Evolutionary conservation across 192 early-diverging fungal species (phyloP).

Genomic region (Powellomyces hirtus): DNA sequence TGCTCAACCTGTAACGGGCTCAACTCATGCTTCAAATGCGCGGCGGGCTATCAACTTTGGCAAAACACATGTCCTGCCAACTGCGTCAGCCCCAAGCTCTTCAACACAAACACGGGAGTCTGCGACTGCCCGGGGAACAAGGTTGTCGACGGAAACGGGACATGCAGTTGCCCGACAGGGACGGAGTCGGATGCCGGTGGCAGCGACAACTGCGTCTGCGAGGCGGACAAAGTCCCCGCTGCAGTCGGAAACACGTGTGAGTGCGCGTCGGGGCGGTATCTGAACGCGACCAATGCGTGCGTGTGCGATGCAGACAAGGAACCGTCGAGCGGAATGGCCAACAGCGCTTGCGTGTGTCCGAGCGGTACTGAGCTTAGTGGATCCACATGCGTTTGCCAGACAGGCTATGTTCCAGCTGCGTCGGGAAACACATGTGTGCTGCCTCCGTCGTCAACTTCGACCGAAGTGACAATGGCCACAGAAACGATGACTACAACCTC

Average conservation of each 20-base stretch:
- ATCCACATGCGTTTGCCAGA: neutral
- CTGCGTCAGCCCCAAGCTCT: neutral
- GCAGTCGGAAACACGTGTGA: neutral
- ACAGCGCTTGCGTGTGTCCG: too few relatives aligned
- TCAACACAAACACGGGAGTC: neutral
- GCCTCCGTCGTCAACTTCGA: too few relatives aligned
- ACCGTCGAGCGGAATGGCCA: too few relatives aligned
- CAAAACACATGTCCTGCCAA: neutral
- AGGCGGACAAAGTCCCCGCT: neutral
- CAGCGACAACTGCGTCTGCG: neutral
- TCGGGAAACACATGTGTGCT: neutral
- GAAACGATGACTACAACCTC: neutral
- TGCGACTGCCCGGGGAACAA: neutral
- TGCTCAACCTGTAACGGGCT: conserved; percentile 17
- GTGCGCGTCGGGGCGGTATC: too few relatives aligned
- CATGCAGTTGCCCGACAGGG: neutral
- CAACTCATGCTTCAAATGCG: conserved; percentile 14
- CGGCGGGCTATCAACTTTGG: conserved; percentile 1
- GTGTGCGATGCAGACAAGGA: too few relatives aligned
- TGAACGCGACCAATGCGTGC: neutral
- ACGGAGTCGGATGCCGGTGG: neutral
- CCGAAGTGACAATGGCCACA: too few relatives aligned
- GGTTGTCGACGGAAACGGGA: neutral
- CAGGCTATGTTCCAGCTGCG: neutral
- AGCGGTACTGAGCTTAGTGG: neutral